These are phyloP conservation scores for Neurospora cerealis DNA, from an alignment of 495 filamentous ascomycete genomes.

Conservation along the genomic window DNA sequence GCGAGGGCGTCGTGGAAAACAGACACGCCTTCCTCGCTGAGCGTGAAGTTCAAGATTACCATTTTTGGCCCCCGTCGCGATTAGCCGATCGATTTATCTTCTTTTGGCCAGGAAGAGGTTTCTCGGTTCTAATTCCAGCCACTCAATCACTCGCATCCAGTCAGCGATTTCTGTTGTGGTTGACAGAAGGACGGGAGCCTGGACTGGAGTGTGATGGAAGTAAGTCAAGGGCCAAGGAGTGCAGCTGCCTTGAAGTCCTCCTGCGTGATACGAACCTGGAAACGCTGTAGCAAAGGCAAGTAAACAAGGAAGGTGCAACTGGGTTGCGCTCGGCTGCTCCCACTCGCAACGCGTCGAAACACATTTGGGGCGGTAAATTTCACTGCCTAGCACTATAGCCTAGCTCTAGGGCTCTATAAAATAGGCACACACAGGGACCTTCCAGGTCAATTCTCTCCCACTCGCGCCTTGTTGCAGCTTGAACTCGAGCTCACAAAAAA, in stretches of 20 bases:
- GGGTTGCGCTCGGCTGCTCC: neutral
- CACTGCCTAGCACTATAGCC: neutral
- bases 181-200: neutral
- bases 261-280: neutral
- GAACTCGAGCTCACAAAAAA: neutral
- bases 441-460: neutral
- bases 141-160: neutral
- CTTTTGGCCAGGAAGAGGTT: neutral
- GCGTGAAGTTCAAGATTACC: conserved; percentile 59
- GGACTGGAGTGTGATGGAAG: neutral
- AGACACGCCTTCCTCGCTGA: conserved; percentile 62
- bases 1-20: conserved; percentile 73
- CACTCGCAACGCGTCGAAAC: neutral
- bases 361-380: neutral
- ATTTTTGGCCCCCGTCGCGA: conserved; percentile 1
- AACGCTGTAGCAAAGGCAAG: neutral
- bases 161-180: neutral
- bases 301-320: neutral
- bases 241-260: neutral
- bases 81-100: neutral
- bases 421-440: neutral
- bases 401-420: neutral
- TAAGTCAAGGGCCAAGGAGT: neutral
- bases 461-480: neutral
- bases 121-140: neutral